Evolutionary conservation across 345 rosid genomes (phyloP), one percentile per base, ranked within the genome.

Genomic region (Laguncularia racemosa): DNA sequence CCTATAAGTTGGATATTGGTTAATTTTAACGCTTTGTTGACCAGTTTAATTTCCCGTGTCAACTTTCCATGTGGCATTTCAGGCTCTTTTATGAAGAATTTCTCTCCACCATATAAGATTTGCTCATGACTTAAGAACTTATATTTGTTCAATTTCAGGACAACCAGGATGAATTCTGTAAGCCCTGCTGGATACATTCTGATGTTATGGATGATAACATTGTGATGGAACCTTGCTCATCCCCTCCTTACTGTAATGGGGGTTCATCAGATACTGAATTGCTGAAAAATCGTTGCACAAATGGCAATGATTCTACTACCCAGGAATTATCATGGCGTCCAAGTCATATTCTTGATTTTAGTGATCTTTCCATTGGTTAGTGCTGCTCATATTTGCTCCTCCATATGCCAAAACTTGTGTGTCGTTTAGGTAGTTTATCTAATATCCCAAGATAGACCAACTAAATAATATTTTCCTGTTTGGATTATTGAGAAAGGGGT

Each of bases 151-250:
- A 20, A 54, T 67, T 63, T 55, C 69, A 89, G 95, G 84, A 81
- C 61, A 76, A 71, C 59, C 16, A 58, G 13, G 56, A 63, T 16
- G 73, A 69, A 66, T 67, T 45, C 46, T 52, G 63, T 46, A 86
- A 80, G 54, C 86, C 83, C 50, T 81, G 88, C 59, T 92, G 96
- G 98, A 78, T 86, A 75, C 98, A 92, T 68, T 71, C 91, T 0
- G 95, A 92, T 62, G 73, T 92, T 60, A 92, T 92, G 96, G 95
- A 92, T 65, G 98, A 89, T 77, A 92, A 92, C 68, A 64, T 89
- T 63, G 76, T 73, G 72, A 80, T 89, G 96, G 91, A 89, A 74
- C 80, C 79, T 52, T 49, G 70, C 58, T 20, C 38, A 23, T 47
- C 46, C 19, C 50, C 66, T 56, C 20, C 70, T 20, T 56, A 46